Evolutionary conservation across 2,329 filamentous ascomycete genomes (phyloP).

Genomic region (Exophiala viscosa): DNA sequence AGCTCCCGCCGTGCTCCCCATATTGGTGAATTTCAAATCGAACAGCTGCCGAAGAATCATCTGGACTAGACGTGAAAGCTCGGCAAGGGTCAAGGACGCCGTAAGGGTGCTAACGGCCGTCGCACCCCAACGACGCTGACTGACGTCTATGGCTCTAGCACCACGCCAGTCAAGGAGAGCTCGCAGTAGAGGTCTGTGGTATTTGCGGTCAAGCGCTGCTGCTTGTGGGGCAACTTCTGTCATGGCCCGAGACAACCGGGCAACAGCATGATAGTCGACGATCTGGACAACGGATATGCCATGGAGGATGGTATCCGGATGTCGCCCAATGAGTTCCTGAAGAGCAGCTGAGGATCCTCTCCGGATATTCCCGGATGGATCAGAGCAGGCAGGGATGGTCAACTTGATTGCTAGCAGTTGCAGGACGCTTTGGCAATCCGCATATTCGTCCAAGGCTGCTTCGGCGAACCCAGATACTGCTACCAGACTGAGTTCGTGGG

Average conservation of each 20-base stretch:
- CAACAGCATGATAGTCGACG: constrained; percentile 91
- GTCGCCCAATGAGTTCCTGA: constrained; percentile 88
- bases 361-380: constrained; percentile 88
- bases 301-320: constrained; percentile 76
- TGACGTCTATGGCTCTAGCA: constrained; percentile 71
- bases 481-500: constrained; percentile 63
- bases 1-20: constrained; percentile 40
- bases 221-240: constrained; percentile 69
- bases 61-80: constrained; percentile 4
- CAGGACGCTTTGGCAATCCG: constrained; percentile 47
- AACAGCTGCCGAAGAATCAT: constrained; percentile 34
- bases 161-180: constrained; percentile 81
- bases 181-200: constrained; percentile 66
- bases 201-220: constrained; percentile 59
- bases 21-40: constrained; percentile 34
- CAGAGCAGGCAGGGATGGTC: constrained; percentile 75
- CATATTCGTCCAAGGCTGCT: constrained; percentile 1
- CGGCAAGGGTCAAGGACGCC: constrained; percentile 18
- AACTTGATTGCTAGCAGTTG: constrained; percentile 79
- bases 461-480: constrained; percentile 10
- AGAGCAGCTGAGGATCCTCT: constrained; percentile 88
- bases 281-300: constrained; percentile 84
- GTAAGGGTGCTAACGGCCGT: constrained; percentile 58
- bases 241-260: constrained; percentile 78
- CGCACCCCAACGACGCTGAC: constrained; percentile 69